Conservation (phyloP, 176 grass and related monocot genomes). For the Pontederia paniculata region DNA sequence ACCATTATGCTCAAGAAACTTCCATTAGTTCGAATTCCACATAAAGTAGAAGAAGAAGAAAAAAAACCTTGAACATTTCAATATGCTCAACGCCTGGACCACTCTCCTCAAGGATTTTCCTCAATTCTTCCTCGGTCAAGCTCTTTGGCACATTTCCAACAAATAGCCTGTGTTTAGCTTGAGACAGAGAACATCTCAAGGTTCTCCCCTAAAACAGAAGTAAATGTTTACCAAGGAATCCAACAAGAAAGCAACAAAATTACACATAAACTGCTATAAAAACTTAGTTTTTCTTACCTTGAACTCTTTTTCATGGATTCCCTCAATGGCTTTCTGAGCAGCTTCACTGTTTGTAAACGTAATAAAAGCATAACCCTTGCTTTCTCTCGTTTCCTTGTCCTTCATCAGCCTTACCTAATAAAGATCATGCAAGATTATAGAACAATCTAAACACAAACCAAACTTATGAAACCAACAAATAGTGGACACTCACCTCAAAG, state of each 20-base stretch:
- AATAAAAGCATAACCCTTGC: conserved; percentile 87
- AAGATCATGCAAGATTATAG: conserved; percentile 11
- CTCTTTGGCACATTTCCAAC: conserved; percentile 93
- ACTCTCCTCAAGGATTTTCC: conserved; percentile 62
- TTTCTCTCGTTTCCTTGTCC: conserved; percentile 84
- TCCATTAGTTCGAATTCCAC: neutral
- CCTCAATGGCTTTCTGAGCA: conserved; percentile 55
- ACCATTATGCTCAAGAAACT: neutral
- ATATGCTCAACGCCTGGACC: conserved; percentile 79
- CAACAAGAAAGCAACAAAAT: neutral
- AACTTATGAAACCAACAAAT: conserved; percentile 1
- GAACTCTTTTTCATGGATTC: conserved; percentile 76
- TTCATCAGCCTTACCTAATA: conserved; percentile 79
- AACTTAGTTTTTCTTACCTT: conserved; percentile 35
- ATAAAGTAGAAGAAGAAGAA: neutral
- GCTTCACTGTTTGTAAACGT: conserved; percentile 47
- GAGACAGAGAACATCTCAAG: conserved; percentile 74
- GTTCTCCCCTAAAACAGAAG: conserved; percentile 60
- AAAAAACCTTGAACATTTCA: conserved; percentile 85
- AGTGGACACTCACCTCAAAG: conserved; percentile 41
- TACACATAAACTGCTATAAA: neutral
- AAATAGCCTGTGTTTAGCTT: conserved; percentile 93
- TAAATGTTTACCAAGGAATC: neutral
- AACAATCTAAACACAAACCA: conserved; percentile 1
- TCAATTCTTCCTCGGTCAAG: conserved; percentile 77